Conservation (phyloP, 805 yeast species). For the Isabelozyma gotoi region DNA sequence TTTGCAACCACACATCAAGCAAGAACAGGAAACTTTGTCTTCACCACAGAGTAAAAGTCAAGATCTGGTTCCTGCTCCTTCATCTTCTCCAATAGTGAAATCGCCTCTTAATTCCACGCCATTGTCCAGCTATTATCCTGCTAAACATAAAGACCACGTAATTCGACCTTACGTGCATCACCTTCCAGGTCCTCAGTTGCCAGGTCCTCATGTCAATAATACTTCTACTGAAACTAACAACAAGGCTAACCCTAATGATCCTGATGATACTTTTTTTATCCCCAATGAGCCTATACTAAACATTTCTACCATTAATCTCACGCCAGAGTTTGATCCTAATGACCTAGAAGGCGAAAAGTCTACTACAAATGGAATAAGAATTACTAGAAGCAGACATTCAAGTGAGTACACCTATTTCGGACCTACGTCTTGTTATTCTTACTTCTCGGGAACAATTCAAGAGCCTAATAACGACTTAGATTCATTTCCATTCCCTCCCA, state of each 20-base stretch:
- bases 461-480: not conserved
- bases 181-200: not conserved
- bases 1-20: not conserved
- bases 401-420: constrained; percentile 8
- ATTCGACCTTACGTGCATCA: not conserved
- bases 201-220: not conserved
- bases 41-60: not conserved
- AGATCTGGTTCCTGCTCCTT: no score
- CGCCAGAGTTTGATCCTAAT: constrained; percentile 3
- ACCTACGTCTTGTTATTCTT: constrained; percentile 7
- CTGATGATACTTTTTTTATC: not conserved
- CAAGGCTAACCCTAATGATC: not conserved
- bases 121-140: no score
- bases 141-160: no score
- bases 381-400: constrained; percentile 2
- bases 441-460: constrained; percentile 3
- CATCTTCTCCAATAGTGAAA: no score
- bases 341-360: not conserved
- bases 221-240: no score
- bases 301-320: constrained; percentile 3
- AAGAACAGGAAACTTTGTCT: not conserved
- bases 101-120: no score
- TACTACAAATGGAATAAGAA: constrained; percentile 1
- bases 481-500: no score
- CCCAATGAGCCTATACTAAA: constrained; percentile 4